Conservation (phyloP, 768 basidiomycete genomes). For the Leucocoprinus birnbaumii region DNA sequence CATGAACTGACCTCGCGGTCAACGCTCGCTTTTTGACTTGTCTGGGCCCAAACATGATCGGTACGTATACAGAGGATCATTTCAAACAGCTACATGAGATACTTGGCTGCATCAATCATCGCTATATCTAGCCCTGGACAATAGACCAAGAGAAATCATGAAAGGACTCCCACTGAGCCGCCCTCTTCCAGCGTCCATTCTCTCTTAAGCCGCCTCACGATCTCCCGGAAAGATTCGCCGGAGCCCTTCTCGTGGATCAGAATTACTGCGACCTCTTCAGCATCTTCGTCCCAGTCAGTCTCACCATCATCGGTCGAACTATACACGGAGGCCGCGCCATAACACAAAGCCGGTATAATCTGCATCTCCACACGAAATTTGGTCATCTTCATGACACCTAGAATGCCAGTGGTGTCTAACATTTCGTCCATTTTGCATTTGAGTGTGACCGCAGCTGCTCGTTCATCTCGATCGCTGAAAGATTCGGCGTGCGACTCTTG, state of each 20-base stretch:
- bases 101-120: no score
- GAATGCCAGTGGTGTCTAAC: slow-evolving; percentile 49
- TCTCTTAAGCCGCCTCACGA: slow-evolving; percentile 61
- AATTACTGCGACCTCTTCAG: slow-evolving; percentile 47
- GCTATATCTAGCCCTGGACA: neutral
- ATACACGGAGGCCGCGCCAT: neutral
- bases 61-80: neutral
- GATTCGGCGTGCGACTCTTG: neutral
- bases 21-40: neutral
- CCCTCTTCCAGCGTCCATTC: slow-evolving; percentile 65
- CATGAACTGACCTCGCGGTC: slow-evolving; percentile 3
- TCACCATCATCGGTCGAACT: slow-evolving; percentile 16
- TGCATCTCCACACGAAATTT: slow-evolving; percentile 81
- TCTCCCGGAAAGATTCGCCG: slow-evolving; percentile 72
- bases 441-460: slow-evolving; percentile 54
- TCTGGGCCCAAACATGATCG: slow-evolving; percentile 6
- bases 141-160: neutral
- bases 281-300: slow-evolving; percentile 33
- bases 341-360: slow-evolving; percentile 22
- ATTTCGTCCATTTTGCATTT: slow-evolving; percentile 77
- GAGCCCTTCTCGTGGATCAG: slow-evolving; percentile 88
- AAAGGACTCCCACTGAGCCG: slow-evolving; percentile 9
- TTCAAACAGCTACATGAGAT: neutral
- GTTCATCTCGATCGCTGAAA: slow-evolving; percentile 50
- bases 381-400: slow-evolving; percentile 61